Conservation (phyloP, 805 yeast genomes). For the Teunomyces atbi region DNA sequence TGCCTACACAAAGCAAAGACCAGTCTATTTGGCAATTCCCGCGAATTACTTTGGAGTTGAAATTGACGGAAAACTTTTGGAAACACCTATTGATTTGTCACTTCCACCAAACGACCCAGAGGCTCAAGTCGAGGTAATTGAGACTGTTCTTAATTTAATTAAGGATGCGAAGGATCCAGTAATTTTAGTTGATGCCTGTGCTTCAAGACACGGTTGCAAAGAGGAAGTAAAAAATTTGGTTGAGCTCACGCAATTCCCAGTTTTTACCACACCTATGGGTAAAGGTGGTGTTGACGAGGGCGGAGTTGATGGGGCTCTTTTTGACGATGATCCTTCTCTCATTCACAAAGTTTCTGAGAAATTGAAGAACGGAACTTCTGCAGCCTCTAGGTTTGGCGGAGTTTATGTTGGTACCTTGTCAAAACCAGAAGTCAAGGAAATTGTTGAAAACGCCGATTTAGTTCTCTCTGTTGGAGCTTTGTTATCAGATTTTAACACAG, state of each 20-base stretch:
- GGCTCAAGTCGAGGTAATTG: slow-evolving; percentile 38
- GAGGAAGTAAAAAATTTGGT: slow-evolving; percentile 63
- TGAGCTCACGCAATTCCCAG: slow-evolving; percentile 71
- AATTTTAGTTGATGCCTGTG: slow-evolving; percentile 84
- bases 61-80: slow-evolving; percentile 56
- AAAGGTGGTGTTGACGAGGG: slow-evolving; percentile 74
- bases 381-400: slow-evolving; percentile 74
- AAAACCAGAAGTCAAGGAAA: slow-evolving; percentile 64
- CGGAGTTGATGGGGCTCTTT: slow-evolving; percentile 28
- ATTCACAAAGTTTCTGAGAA: slow-evolving; percentile 21
- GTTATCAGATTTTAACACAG: slow-evolving; percentile 87
- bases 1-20: slow-evolving; percentile 71
- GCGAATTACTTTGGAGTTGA: slow-evolving; percentile 71
- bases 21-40: slow-evolving; percentile 80
- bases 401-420: slow-evolving; percentile 84
- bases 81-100: slow-evolving; percentile 62
- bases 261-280: slow-evolving; percentile 89
- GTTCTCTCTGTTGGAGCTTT: slow-evolving; percentile 78
- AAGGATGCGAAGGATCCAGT: slow-evolving; percentile 63
- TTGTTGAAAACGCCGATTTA: slow-evolving; percentile 73
- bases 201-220: slow-evolving; percentile 69
- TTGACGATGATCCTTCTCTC: slow-evolving; percentile 24
- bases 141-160: slow-evolving; percentile 48
- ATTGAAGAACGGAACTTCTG: slow-evolving; percentile 20
- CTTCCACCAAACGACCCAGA: slow-evolving; percentile 45